Conservation (phyloP, 805 yeast genomes). For the Teunomyces pallodes region DNA sequence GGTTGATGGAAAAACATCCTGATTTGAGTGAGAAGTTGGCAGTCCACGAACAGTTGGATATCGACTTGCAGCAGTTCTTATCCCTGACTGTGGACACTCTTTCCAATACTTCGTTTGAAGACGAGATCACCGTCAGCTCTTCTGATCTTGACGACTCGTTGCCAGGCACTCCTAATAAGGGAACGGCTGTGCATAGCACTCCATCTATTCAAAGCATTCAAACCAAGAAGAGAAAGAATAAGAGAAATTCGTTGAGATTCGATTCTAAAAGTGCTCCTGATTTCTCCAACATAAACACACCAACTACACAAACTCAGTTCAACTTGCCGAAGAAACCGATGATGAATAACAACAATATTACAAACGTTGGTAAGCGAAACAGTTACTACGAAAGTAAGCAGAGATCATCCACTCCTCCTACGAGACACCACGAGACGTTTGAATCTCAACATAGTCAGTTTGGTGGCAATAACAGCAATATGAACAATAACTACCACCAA, state of each 20-base stretch:
- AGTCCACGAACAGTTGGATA: slow-evolving; percentile 24
- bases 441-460: slow-evolving; percentile 7
- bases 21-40: slow-evolving; percentile 31
- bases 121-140: slow-evolving; percentile 26
- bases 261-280: slow-evolving; percentile 23
- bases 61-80: slow-evolving; percentile 35
- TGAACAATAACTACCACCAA: slow-evolving; percentile 8
- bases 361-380: slow-evolving; percentile 4
- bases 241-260: slow-evolving; percentile 32
- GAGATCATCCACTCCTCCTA: slow-evolving; percentile 30
- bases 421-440: slow-evolving; percentile 2
- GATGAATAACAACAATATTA: slow-evolving; percentile 5
- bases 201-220: slow-evolving; percentile 17
- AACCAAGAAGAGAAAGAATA: slow-evolving; percentile 29
- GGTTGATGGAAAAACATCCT: slow-evolving; percentile 35
- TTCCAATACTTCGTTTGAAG: slow-evolving; percentile 31
- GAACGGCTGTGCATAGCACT: neutral
- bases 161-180: slow-evolving; percentile 1
- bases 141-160: slow-evolving; percentile 11
- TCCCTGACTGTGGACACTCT: slow-evolving; percentile 32
- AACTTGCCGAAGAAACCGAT: slow-evolving; percentile 19
- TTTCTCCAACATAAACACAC: slow-evolving; percentile 14
- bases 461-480: neutral
- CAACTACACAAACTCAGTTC: slow-evolving; percentile 17
- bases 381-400: slow-evolving; percentile 10